Evolutionary conservation across 345 rosid species (phyloP).

Genomic region (Leavenworthia alabamica): DNA sequence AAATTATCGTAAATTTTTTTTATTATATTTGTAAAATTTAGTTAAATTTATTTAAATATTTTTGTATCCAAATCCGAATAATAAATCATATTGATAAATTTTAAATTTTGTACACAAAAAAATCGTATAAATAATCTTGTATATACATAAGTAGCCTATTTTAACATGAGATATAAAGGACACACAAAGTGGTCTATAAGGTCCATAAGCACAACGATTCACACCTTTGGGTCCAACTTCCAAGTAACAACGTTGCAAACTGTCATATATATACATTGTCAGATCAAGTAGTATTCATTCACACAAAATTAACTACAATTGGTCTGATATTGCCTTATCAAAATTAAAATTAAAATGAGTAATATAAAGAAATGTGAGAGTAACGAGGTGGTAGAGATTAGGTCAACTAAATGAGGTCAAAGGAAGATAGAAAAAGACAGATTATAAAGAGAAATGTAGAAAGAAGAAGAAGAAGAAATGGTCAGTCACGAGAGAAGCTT

Average conservation of each 20-base stretch:
- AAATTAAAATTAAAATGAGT: not conserved
- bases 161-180: not conserved
- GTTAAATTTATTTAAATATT: no score
- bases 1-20: no score
- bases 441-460: not conserved
- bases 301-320: not conserved
- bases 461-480: conserved; percentile 21
- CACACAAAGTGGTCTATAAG: not conserved
- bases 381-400: not conserved
- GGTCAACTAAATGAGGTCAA: conserved; percentile 22
- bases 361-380: not conserved
- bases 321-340: not conserved
- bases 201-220: not conserved
- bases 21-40: no score
- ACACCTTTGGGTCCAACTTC: not conserved
- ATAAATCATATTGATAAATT: not conserved
- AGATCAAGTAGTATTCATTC: not conserved
- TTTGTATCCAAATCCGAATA: no score
- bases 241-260: not conserved
- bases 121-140: not conserved
- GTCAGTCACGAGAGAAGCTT: conserved; percentile 29
- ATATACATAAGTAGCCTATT: not conserved
- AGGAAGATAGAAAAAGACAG: conserved; percentile 26
- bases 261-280: not conserved
- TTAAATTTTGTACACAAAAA: not conserved